Base-by-base conservation (phyloP, 2,329 filamentous ascomycete genomes). In the Nemania serpens region DNA sequence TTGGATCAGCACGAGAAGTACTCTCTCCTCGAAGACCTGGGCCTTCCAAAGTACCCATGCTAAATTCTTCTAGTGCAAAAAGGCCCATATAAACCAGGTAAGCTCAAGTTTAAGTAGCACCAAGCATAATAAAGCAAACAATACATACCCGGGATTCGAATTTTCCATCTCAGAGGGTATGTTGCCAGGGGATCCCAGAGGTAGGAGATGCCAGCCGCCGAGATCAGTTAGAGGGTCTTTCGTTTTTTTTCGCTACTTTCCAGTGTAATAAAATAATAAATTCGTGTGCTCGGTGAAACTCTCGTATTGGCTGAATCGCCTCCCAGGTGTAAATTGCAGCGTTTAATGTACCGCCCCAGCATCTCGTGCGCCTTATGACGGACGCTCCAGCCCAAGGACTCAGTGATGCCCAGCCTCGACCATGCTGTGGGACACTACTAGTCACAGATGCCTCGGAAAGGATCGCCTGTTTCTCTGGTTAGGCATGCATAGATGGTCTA, bases 121-220 rank as follows among this genome's bases (percentile, higher is more conserved):
- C 12, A 59, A 18, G 39, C 29, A 52, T 50, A 43, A 33, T 55
- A 29, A 52, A 59, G 46, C 59, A 62, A 62, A 62, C 55, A 59
- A 42, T 12, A 20, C 9, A 45, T 25, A 3, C 42, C 25, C 4
- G 11, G 42, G 3, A 25, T 11, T 25, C 17, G 11, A 12, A 25
- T 45, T 15, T 25, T 11, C 9, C 42, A 43, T 7, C 11, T 22
- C 18, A n/a, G 10, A 43, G 11, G n/a, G 25, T 29, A 29, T 4
- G 25, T 29, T 33, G 20, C 13, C 25, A 29, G 49, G 20, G 7
- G 17, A 5, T 37, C 36, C 37, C 13, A 2, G 11, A 5, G 17
- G 20, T 36, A 25, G 34, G 18, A 58, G n/a, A 10, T 17, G 25
- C 37, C 29, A 15, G 9, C n/a, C 18, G 29, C 46, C 39, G 42